A percentile compares a stretch with the other conserved stretches of the same genome.
Conservation (phyloP, 768 basidiomycete species). For the Amanita molliuscula region DNA sequence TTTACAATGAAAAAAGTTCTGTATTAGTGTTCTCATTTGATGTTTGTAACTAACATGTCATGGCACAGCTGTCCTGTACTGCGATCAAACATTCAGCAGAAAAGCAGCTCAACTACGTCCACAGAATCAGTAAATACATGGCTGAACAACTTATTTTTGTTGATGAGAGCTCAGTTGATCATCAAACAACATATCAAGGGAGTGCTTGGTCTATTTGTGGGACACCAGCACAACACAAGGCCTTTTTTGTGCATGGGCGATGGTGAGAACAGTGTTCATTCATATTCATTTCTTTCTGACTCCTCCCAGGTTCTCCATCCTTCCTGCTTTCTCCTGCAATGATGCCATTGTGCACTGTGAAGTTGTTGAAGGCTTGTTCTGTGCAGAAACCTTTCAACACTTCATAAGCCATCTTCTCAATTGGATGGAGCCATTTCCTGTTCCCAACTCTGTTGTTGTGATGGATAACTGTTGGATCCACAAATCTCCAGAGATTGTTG, state of each 20-base stretch:
- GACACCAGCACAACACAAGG: conserved; percentile 11
- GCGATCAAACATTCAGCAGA: background rate
- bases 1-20: no score
- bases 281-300: background rate
- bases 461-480: background rate
- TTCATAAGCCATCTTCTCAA: conserved; percentile 20
- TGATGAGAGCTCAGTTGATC: conserved; percentile 23
- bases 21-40: no score
- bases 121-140: conserved; percentile 1
- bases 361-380: conserved; percentile 20
- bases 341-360: conserved; percentile 20
- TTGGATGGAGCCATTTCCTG: background rate
- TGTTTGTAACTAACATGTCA: no score
- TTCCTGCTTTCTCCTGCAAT: conserved; percentile 24
- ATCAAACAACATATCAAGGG: conserved; percentile 11
- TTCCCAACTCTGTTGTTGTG: background rate
- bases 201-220: conserved; percentile 19
- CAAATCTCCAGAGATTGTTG: background rate
- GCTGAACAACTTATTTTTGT: conserved; percentile 21
- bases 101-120: background rate
- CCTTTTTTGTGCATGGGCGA: no score
- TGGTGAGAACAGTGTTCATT: conserved; percentile 10
- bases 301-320: conserved; percentile 19
- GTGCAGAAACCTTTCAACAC: conserved; percentile 13
- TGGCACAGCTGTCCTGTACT: no score